phyloP scores from a whole-genome alignment of 371 early-diverging fungal genomes.

The Racocetra persica region DNA sequence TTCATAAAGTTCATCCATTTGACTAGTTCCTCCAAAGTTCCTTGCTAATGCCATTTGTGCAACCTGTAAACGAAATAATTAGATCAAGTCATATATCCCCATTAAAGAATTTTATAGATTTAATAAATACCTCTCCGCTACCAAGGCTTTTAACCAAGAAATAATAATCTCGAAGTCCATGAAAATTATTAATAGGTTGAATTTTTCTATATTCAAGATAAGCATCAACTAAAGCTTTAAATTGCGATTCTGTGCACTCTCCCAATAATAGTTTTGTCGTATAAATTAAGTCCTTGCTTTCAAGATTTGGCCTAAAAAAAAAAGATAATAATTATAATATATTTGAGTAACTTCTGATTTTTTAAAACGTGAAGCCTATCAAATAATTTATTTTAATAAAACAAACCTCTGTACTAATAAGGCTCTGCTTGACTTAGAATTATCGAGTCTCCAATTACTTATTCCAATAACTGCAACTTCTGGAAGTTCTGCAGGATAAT shows the following conservation, averaged over 20 bases:
- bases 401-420: slow-evolving; percentile 27
- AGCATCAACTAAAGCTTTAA: background rate
- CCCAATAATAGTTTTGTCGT: slow-evolving; percentile 28
- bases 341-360: background rate
- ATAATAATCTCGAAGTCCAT: slow-evolving; percentile 43
- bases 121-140: too few relatives aligned
- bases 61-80: background rate
- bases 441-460: slow-evolving; percentile 42
- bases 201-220: slow-evolving; percentile 35
- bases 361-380: background rate
- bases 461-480: slow-evolving; percentile 38
- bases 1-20: background rate
- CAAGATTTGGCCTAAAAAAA: slow-evolving; percentile 21
- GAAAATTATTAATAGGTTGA: slow-evolving; percentile 32
- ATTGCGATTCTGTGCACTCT: background rate
- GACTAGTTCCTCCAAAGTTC: slow-evolving; percentile 40
- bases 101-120: too few relatives aligned
- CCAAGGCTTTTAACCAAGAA: slow-evolving; percentile 30
- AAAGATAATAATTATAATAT: too few relatives aligned
- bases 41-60: slow-evolving; percentile 43
- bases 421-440: slow-evolving; percentile 41
- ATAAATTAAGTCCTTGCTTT: slow-evolving; percentile 20
- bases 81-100: too few relatives aligned
- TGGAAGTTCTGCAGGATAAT: slow-evolving; percentile 31
- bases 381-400: background rate